Percentiles rank a stretch among this genome's conserved stretches.
Conservation (phyloP, 495 filamentous ascomycete species). For the Thozetella sp. region DNA sequence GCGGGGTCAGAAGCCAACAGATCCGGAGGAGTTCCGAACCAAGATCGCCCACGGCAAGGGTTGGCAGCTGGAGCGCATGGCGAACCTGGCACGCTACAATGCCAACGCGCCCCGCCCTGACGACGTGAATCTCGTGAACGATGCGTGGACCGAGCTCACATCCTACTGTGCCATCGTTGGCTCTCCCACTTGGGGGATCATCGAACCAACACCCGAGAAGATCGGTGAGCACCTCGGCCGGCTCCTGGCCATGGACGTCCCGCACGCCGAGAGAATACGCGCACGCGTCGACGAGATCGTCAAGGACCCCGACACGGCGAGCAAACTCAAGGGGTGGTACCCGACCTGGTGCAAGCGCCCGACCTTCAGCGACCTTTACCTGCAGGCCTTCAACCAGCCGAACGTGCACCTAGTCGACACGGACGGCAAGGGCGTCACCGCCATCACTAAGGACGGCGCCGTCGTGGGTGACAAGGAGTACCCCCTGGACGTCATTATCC, state of each 20-base stretch:
- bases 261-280: conserved; percentile 22
- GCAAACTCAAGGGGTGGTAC: conserved; percentile 46
- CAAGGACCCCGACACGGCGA: conserved; percentile 38
- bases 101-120: conserved; percentile 21
- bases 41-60: conserved; percentile 36
- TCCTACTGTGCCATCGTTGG: conserved; percentile 29
- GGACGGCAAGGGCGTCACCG: conserved; percentile 47
- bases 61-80: conserved; percentile 44
- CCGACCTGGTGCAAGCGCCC: conserved; percentile 47
- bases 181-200: conserved; percentile 11
- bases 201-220: conserved; percentile 33
- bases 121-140: conserved; percentile 36
- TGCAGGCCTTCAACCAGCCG: conserved; percentile 41
- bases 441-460: conserved; percentile 34
- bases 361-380: conserved; percentile 47
- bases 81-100: conserved; percentile 31
- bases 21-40: conserved; percentile 41
- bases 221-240: conserved; percentile 31
- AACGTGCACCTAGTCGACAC: conserved; percentile 56
- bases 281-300: conserved; percentile 43
- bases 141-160: conserved; percentile 36
- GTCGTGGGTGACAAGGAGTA: conserved; percentile 38
- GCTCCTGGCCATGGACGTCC: conserved; percentile 23
- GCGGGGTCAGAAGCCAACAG: conserved; percentile 50
- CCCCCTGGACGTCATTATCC: conserved; percentile 49